Conservation (phyloP, 352 stramenopile species). For the Blastocystis sp. region DNA sequence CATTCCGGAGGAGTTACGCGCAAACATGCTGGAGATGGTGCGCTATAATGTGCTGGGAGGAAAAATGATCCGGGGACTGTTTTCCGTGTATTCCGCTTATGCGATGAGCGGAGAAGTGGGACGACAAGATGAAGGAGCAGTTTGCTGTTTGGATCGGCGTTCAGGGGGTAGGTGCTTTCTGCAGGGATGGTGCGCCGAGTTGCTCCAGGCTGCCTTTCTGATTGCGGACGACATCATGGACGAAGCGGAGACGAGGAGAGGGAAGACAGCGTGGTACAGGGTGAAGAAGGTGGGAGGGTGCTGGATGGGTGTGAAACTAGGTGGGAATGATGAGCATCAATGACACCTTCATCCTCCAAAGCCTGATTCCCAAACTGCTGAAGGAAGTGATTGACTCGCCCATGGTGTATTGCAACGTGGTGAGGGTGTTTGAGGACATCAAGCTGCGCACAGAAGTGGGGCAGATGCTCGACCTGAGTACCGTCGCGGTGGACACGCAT, state of each 20-base stretch:
- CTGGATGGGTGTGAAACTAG: background rate
- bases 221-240: conserved; percentile 63
- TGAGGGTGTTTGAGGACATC: conserved; percentile 24
- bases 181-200: conserved; percentile 32
- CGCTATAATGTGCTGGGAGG: conserved; percentile 18
- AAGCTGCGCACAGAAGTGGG: conserved; percentile 35
- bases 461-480: conserved; percentile 56
- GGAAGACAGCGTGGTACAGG: conserved; percentile 36
- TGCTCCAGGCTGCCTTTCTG: conserved; percentile 28
- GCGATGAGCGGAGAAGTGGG: conserved; percentile 4
- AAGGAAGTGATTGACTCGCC: background rate
- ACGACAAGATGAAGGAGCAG: conserved; percentile 5
- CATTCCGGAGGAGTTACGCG: background rate
- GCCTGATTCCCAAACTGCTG: conserved; percentile 13
- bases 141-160: background rate
- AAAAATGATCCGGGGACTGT: conserved; percentile 43
- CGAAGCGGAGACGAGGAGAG: conserved; percentile 33
- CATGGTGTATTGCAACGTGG: background rate
- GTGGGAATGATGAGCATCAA: conserved; percentile 59
- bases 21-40: conserved; percentile 13
- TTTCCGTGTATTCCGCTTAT: conserved; percentile 53
- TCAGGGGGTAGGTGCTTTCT: conserved; percentile 16
- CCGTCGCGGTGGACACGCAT: background rate
- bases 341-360: conserved; percentile 44
- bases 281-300: background rate